Percentiles rank a stretch among this genome's conserved stretches.
Evolutionary conservation across 768 basidiomycete genomes (phyloP).

Genomic region (Hemileccinum impolitum): DNA sequence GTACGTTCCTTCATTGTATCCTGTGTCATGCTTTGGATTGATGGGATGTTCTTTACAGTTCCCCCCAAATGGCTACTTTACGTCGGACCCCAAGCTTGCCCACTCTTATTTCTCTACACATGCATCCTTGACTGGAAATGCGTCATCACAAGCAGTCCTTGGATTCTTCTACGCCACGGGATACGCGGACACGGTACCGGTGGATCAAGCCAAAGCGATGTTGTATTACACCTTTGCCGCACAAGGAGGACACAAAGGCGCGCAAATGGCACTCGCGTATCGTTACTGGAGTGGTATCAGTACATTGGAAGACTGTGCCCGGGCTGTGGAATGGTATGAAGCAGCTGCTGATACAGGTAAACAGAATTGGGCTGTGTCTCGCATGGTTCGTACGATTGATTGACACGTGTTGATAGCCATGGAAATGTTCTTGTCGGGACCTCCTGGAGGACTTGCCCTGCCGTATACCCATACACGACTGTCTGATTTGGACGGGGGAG

Average conservation of each 20-base stretch:
- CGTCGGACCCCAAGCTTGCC: conserved; percentile 57
- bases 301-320: conserved; percentile 78
- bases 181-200: conserved; percentile 58
- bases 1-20: conserved; percentile 37
- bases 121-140: conserved; percentile 70
- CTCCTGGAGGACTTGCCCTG: conserved; percentile 86
- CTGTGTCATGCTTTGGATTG: background rate
- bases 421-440: conserved; percentile 74
- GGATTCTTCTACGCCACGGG: conserved; percentile 91
- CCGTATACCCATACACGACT: conserved; percentile 78
- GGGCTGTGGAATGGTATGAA: conserved; percentile 87
- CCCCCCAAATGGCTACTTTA: conserved; percentile 67
- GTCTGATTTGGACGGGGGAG: conserved; percentile 88
- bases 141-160: conserved; percentile 79
- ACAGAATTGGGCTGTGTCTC: conserved; percentile 25
- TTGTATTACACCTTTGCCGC: conserved; percentile 94
- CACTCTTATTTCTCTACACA: conserved; percentile 63
- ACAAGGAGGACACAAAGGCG: conserved; percentile 79
- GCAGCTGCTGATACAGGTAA: conserved; percentile 81
- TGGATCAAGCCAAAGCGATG: conserved; percentile 79
- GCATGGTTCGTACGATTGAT: background rate
- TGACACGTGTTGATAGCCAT: conserved; percentile 52
- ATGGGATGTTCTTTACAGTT: conserved; percentile 41
- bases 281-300: conserved; percentile 96
- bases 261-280: conserved; percentile 92